Evolutionary conservation across 2,329 filamentous ascomycete genomes (phyloP), one percentile per base, ranked within the genome.

Genomic region (Xylariaceae sp.): DNA sequence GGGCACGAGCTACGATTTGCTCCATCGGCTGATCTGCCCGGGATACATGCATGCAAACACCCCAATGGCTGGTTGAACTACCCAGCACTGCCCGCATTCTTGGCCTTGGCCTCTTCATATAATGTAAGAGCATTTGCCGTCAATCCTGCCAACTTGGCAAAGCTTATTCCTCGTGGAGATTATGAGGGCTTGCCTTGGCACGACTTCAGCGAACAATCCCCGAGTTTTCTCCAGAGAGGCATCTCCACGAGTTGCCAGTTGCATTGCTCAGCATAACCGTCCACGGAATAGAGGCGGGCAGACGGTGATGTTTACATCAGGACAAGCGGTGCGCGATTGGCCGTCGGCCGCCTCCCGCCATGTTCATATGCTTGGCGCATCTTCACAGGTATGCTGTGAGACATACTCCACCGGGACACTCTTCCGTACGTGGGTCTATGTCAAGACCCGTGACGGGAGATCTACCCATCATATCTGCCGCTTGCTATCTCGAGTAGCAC

Each of bases 101-200:
- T 41, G 43, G 47, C 36, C 32, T 51, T 41, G 43, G 47, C 36
- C 32, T 49, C 26, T 5, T 26, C 29, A 40, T 53, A 41, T 32
- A 18, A n/a, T 15, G 10, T 19, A 43, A 13, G 39, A 39, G 32
- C 48, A 50, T 53, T 55, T 50, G 37, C 51, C 51, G 47, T 57
- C 34, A 37, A 41, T 41, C 18, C 18, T 48, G 22, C 45, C 30
- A 62, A 49, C 68, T 70, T 70, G 68, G 68, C 68, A 68, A 70
- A 70, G 68, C 68, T 70, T 70, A 60, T 68, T 65, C 56, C 63
- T 63, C 66, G 63, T 68, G 67, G 65, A 54, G 47, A 32, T n/a
- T 66, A 62, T 67, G 66, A 65, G 51, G 49, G 36, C 30, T 48
- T 53, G 45, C 22, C 61, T 66, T 65, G 62, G 64, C 62, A 59